Evolutionary conservation across 2,329 filamentous ascomycete genomes (phyloP).

Genomic region (Epichloe brachyelytri): DNA sequence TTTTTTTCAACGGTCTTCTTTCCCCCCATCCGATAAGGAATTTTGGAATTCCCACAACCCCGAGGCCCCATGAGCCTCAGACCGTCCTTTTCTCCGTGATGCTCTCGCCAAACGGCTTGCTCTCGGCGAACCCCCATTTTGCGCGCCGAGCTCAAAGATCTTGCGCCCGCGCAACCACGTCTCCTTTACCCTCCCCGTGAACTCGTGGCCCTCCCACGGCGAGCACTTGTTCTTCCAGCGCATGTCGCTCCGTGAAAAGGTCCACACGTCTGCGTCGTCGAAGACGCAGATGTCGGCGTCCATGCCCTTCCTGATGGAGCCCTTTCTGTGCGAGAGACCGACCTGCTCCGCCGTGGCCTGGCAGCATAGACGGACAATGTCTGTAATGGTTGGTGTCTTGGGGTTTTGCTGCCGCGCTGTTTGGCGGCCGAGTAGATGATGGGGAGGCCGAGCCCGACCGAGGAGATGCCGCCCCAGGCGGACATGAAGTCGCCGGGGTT

Average conservation of each 20-base stretch:
- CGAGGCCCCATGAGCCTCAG: no score
- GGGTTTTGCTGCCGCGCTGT: conserved; percentile 41
- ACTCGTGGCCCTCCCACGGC: conserved; percentile 71
- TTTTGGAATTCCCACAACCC: no score
- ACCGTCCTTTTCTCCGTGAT: conserved; percentile 46
- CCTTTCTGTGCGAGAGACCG: conserved; percentile 68
- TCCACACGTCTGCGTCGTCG: conserved; percentile 70
- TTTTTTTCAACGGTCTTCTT: no score
- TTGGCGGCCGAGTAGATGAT: conserved; percentile 74
- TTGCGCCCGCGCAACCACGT: conserved; percentile 71
- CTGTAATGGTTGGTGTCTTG: conserved; percentile 43
- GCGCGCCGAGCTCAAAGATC: conserved; percentile 57
- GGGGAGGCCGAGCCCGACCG: conserved; percentile 80
- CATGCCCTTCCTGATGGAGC: conserved; percentile 61
- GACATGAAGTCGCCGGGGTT: conserved; percentile 73
- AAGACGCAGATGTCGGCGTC: conserved; percentile 88
- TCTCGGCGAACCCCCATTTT: conserved; percentile 37
- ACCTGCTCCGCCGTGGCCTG: conserved; percentile 81
- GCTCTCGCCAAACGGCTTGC: conserved; percentile 34
- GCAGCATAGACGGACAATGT: conserved; percentile 77
- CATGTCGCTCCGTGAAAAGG: conserved; percentile 66
- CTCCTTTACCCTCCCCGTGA: conserved; percentile 67
- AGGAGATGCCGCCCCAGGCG: conserved; percentile 93
- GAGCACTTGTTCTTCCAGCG: conserved; percentile 89
- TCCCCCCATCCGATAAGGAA: no score